Evolutionary conservation across 2,329 filamentous ascomycete species (phyloP), one percentile per base, ranked within the genome.

Genomic region (Ceratocystis colombiana): DNA sequence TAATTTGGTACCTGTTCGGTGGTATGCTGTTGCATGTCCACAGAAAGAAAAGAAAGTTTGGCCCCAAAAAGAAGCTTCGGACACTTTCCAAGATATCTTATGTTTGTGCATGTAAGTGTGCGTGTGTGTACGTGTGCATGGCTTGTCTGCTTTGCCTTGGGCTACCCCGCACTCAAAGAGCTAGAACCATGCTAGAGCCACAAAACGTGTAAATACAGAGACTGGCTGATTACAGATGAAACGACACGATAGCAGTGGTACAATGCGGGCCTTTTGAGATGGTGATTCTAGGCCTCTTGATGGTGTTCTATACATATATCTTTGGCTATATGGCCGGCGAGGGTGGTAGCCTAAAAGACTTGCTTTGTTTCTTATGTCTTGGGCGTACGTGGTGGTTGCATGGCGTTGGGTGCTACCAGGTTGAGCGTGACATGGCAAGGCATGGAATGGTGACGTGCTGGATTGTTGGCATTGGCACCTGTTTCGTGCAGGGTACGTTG

Each of bases 401-500:
- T 59, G 55, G 5, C n/a, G 25, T 7, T 25, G 22, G 48, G 22
- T 25, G n/a, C n/a, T 8, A 25, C 17, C 55, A 37, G 28, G 15
- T 33, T 17, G 10, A n/a, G 15, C 15, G 55, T 59, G 55, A 30
- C 55, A 59, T 59, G 55, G 55, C 55, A 41, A 41, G 37, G 37
- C 37, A 41, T 5, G 10, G 37, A 41, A 41, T 41, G 37, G 37
- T 41, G 37, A 41, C 37, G 37, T 41, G 55, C 15, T 59, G 55
- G 55, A 28, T 33, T 53, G 48, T 33, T 59, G 55, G 55, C 30
- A 30, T 53, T 59, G 55, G 15, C 55, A 59, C 55, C 33, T 37
- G 55, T 37, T 30, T 17, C 28, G 28, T 59, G 25, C 15, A 37
- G 55, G 28, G 5, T 59, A 17, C 28, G n/a, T 41, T 41, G 37